phyloP scores from a whole-genome alignment of 2,329 filamentous ascomycete species.

The Xylariaceae sp. region DNA sequence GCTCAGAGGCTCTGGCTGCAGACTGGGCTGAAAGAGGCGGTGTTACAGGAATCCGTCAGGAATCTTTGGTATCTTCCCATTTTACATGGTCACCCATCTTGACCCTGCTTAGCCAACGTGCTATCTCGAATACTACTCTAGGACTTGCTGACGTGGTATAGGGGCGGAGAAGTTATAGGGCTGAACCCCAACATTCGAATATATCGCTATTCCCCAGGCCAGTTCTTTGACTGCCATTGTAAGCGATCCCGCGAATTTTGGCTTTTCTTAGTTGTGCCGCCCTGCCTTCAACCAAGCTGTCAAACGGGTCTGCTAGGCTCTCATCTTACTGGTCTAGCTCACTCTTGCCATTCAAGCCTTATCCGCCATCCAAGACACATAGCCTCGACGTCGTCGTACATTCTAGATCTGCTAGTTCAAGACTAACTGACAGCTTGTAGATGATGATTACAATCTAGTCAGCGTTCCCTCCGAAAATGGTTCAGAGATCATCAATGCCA shows the following conservation, averaged over 20 bases:
- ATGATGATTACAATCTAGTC: slow-evolving; percentile 82
- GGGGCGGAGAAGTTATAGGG: slow-evolving; percentile 81
- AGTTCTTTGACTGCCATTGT: slow-evolving; percentile 95
- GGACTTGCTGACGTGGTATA: slow-evolving; percentile 38
- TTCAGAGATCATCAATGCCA: slow-evolving; percentile 46
- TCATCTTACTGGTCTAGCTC: no score
- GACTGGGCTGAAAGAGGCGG: slow-evolving; percentile 68
- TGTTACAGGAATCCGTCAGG: slow-evolving; percentile 41
- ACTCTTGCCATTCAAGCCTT: no score
- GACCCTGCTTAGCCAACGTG: neutral
- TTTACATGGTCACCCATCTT: neutral
- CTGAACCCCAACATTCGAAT: slow-evolving; percentile 86
- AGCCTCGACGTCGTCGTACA: no score
- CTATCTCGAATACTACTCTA: neutral
- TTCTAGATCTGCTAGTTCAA: neutral
- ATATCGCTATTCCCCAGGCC: slow-evolving; percentile 80
- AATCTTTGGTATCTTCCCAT: slow-evolving; percentile 44
- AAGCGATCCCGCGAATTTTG: slow-evolving; percentile 38
- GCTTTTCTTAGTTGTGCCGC: neutral
- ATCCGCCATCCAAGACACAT: no score
- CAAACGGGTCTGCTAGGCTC: no score
- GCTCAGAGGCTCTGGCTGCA: slow-evolving; percentile 72
- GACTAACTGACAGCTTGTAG: slow-evolving; percentile 42
- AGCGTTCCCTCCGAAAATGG: slow-evolving; percentile 45
- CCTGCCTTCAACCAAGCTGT: no score